These are phyloP conservation scores for Populus alba DNA, from an alignment of 345 rosid species.

Conservation along the genomic window DNA sequence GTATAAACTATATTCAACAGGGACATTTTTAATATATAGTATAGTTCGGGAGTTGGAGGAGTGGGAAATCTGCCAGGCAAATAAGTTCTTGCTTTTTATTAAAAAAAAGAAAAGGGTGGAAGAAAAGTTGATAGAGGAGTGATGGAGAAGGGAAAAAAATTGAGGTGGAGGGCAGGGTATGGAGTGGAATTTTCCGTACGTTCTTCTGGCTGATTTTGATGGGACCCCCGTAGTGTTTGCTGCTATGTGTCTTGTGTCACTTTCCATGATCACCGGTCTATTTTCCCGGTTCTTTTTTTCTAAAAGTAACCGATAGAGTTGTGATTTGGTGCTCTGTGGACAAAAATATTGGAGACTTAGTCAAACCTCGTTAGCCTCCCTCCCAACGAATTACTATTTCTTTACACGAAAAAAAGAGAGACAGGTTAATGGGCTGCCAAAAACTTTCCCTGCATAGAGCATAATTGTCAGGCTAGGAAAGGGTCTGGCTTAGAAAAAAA, in stretches of 20 bases:
- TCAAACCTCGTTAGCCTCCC: not conserved
- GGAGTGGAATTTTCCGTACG: not conserved
- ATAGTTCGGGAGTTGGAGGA: not conserved
- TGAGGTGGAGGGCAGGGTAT: too few species aligned
- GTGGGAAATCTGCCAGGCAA: not conserved
- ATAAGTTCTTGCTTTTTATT: not conserved
- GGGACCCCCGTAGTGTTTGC: not conserved
- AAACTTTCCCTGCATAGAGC: too few species aligned
- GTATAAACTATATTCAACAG: not conserved
- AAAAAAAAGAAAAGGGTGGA: not conserved
- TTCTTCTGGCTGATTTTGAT: not conserved
- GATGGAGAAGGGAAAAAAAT: not conserved
- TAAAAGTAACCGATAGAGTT: not conserved
- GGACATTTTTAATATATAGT: not conserved
- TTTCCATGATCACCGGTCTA: not conserved
- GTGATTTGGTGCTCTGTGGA: constrained; percentile 2
- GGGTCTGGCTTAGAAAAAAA: too few species aligned
- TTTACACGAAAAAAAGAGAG: too few species aligned
- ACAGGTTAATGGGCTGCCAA: too few species aligned
- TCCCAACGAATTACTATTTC: not conserved
- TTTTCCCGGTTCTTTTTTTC: not conserved
- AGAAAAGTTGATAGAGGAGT: not conserved
- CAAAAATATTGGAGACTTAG: not conserved
- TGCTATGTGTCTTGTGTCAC: not conserved
- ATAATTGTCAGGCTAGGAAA: too few species aligned